Evolutionary conservation across 805 yeast species (phyloP), one percentile per base, ranked within the genome.

Genomic region (Brettanomyces bruxellensis): DNA sequence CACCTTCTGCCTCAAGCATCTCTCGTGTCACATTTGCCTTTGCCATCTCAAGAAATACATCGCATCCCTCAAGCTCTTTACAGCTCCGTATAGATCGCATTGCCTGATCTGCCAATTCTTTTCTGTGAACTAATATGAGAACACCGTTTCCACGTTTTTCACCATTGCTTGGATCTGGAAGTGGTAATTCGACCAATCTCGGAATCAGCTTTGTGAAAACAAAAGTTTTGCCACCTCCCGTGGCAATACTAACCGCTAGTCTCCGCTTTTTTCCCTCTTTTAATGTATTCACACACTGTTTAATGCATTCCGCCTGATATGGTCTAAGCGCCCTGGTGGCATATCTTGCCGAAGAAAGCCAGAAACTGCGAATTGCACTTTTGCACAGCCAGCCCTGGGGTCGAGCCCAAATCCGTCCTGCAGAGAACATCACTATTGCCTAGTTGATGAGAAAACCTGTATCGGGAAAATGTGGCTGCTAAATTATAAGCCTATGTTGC

Each of bases 151-250:
- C 41, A n/a, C 39, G 9, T 22, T 12, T 25, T 9, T 22, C 13
- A 12, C 36, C 34, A 47, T 68, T 71, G 30, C 55, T 51, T 0
- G 74, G 71, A 25, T 59, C 48, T 3, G 62, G 55, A 7, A 40
- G 34, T 4, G 55, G 47, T 34, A 65, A 51, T 5, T 41, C 39
- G 0, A 62, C 56, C 4, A 66, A 34, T 30, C 65, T 57, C 0
- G 77, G 72, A 3, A 84, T 74, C 38, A 83, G 53, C 51, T 74
- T 74, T 0, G 85, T 62, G 58, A 87, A 84, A 1, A 86, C 79
- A 11, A 88, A 87, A 0, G 97, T 90, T 56, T 90, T 90, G 4
- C 98, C 98, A 11, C 95, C 93, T 0, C 98, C 98, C 0, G 98
- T 91, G 12, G 96, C 95, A 36, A 90, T 62, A 28, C 88, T 83